Percentiles rank a stretch among this genome's conserved stretches.
These are phyloP conservation scores for Alternaria brassicae DNA, from an alignment of 2,329 filamentous ascomycete species.

Conservation along the genomic window DNA sequence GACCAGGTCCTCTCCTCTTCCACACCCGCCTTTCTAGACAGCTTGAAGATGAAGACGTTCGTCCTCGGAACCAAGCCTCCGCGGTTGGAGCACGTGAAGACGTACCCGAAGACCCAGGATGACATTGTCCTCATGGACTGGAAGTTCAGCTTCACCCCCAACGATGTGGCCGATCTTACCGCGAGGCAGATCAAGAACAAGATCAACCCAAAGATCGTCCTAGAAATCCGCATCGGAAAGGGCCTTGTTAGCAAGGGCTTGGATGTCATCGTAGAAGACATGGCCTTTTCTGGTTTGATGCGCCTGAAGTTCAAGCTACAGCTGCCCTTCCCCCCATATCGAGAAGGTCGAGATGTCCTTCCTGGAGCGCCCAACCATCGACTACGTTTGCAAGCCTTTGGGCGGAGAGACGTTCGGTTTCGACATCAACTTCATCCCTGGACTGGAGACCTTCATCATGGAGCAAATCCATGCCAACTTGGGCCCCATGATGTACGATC, in stretches of 20 bases:
- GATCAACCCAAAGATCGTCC: conserved; percentile 93
- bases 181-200: conserved; percentile 89
- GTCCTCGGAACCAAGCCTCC: conserved; percentile 94
- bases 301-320: conserved; percentile 97
- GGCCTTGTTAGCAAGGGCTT: conserved; percentile 96
- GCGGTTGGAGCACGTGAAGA: conserved; percentile 96
- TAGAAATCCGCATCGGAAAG: conserved; percentile 94
- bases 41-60: conserved; percentile 90
- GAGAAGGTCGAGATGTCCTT: conserved; percentile 96
- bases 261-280: conserved; percentile 97
- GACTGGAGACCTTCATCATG: conserved; percentile 89
- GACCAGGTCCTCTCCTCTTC: conserved; percentile 94
- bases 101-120: conserved; percentile 93
- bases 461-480: conserved; percentile 96
- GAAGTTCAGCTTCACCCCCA: conserved; percentile 99
- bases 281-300: conserved; percentile 96
- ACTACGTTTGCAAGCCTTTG: conserved; percentile 97
- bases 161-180: conserved; percentile 91
- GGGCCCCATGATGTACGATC: conserved; percentile 96
- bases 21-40: conserved; percentile 91
- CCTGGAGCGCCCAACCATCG: conserved; percentile 84
- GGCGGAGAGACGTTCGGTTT: conserved; percentile 96
- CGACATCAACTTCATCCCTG: conserved; percentile 98
- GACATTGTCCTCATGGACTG: conserved; percentile 99
- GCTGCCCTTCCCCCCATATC: conserved; percentile 92